Percentiles rank a stretch among this genome's conserved stretches.
These are phyloP conservation scores for Naumovozyma baii DNA, from an alignment of 805 yeast genomes.

Conservation along the genomic window DNA sequence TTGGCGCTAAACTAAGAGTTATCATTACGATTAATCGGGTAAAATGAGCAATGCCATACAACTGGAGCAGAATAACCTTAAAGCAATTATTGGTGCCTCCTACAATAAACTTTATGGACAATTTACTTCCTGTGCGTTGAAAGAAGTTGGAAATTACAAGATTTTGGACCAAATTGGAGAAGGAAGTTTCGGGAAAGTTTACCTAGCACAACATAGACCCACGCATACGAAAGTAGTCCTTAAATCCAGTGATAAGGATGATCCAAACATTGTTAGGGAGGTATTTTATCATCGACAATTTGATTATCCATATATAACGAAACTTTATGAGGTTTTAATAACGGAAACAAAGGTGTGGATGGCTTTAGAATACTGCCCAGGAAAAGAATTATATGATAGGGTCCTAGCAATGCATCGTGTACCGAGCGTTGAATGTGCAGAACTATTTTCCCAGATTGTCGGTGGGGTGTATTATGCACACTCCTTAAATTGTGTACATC, in stretches of 20 bases:
- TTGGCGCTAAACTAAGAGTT: no score
- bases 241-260: slow-evolving; percentile 67
- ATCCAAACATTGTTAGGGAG: slow-evolving; percentile 83
- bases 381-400: slow-evolving; percentile 64
- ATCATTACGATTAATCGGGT: no score
- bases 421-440: slow-evolving; percentile 40
- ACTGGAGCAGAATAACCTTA: slow-evolving; percentile 24
- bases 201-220: slow-evolving; percentile 68
- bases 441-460: slow-evolving; percentile 52
- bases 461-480: slow-evolving; percentile 63
- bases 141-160: slow-evolving; percentile 72
- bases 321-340: slow-evolving; percentile 74
- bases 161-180: slow-evolving; percentile 73
- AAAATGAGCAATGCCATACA: background rate
- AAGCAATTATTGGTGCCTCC: slow-evolving; percentile 45
- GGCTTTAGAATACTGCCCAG: slow-evolving; percentile 83
- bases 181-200: slow-evolving; percentile 89
- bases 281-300: slow-evolving; percentile 81
- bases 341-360: slow-evolving; percentile 77
- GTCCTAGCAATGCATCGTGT: slow-evolving; percentile 45
- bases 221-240: slow-evolving; percentile 73
- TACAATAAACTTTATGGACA: slow-evolving; percentile 49
- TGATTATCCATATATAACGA: slow-evolving; percentile 73
- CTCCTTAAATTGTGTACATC: slow-evolving; percentile 64
- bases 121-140: slow-evolving; percentile 38